phyloP scores from a whole-genome alignment of 495 filamentous ascomycete genomes.

The Penicillium herquei region DNA sequence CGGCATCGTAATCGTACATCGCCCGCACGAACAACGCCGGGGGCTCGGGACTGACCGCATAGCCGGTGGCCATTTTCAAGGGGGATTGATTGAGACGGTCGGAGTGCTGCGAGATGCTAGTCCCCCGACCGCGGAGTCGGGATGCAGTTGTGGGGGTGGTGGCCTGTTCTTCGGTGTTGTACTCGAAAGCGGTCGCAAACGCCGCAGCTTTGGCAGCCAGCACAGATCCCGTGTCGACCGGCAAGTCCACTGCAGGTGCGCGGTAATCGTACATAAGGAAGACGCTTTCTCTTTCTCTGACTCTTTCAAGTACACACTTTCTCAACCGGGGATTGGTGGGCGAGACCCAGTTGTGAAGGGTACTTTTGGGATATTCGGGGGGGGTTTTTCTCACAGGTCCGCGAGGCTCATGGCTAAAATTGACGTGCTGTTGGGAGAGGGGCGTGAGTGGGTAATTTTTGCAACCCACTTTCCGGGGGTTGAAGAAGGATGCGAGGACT shows the following conservation, averaged over 20 bases:
- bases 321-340: not conserved
- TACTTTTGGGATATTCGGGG: conserved; percentile 1
- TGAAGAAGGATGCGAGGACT: conserved; percentile 1
- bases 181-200: conserved; percentile 47
- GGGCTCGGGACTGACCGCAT: conserved; percentile 64
- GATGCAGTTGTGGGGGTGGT: conserved; percentile 33
- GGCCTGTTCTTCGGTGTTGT: conserved; percentile 40
- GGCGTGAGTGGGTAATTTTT: conserved; percentile 21
- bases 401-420: conserved; percentile 26
- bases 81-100: conserved; percentile 30
- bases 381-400: conserved; percentile 14
- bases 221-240: conserved; percentile 33
- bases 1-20: conserved; percentile 95
- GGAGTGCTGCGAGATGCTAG: conserved; percentile 30
- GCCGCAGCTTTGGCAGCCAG: conserved; percentile 36
- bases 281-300: not conserved
- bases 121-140: conserved; percentile 32
- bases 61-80: conserved; percentile 43
- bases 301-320: not conserved
- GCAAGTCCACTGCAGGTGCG: conserved; percentile 27
- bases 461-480: conserved; percentile 21
- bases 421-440: conserved; percentile 12
- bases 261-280: conserved; percentile 38
- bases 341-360: not conserved
- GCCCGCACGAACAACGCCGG: conserved; percentile 90